Evolutionary conservation across 2,329 filamentous ascomycete species (phyloP).

Genomic region (Thelonectria olida): DNA sequence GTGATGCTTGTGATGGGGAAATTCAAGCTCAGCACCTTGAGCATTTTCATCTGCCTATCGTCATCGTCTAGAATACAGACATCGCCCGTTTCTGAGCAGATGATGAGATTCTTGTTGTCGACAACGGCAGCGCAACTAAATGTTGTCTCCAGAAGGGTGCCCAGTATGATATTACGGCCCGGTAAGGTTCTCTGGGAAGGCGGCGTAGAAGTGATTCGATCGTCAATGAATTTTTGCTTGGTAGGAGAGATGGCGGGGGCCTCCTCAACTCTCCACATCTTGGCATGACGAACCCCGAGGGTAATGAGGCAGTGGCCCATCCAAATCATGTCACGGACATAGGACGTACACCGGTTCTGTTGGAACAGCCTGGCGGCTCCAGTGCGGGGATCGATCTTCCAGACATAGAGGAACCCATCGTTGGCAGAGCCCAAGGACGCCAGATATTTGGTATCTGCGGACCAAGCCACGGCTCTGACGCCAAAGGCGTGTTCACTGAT

Average conservation of each 20-base stretch:
- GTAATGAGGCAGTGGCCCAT: slow-evolving; percentile 86
- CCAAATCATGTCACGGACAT: slow-evolving; percentile 89
- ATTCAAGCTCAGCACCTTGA: slow-evolving; percentile 70
- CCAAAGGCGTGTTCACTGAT: slow-evolving; percentile 92
- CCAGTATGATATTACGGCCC: slow-evolving; percentile 89
- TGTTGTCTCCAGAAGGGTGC: slow-evolving; percentile 80
- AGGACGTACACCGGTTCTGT: slow-evolving; percentile 91
- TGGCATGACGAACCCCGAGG: slow-evolving; percentile 89
- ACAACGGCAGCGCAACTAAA: slow-evolving; percentile 83
- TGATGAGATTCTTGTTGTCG: slow-evolving; percentile 75
- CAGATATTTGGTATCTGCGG: slow-evolving; percentile 83
- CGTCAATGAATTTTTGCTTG: slow-evolving; percentile 66
- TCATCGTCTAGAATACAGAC: slow-evolving; percentile 88
- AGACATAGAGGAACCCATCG: slow-evolving; percentile 93
- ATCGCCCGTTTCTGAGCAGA: slow-evolving; percentile 89
- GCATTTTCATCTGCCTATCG: slow-evolving; percentile 75
- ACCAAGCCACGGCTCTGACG: slow-evolving; percentile 89
- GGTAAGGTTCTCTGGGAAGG: slow-evolving; percentile 70
- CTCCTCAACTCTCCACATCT: slow-evolving; percentile 90
- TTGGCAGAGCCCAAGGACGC: slow-evolving; percentile 90
- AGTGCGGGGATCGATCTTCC: slow-evolving; percentile 84
- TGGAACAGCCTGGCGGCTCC: slow-evolving; percentile 83
- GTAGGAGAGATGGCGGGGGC: slow-evolving; percentile 65
- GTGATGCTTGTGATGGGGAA: slow-evolving; percentile 76
- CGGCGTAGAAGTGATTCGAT: slow-evolving; percentile 46